Percentiles rank a stretch among this genome's conserved stretches.
phyloP scores from a whole-genome alignment of 192 early-diverging fungal genomes.

The Podila minutissima region DNA sequence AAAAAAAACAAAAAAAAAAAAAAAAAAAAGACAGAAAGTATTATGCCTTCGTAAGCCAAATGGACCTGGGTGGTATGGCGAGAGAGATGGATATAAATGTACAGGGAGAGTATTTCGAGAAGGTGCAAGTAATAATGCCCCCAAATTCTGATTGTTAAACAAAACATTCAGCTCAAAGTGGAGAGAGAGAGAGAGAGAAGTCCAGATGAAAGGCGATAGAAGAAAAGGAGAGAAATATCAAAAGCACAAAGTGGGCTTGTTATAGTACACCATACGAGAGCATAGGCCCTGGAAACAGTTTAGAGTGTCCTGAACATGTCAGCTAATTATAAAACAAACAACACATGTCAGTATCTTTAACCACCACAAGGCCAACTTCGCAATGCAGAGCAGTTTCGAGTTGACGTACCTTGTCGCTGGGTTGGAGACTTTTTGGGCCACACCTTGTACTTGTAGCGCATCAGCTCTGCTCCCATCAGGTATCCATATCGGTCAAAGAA shows the following conservation, averaged over 20 bases:
- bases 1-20: slow-evolving; percentile 1
- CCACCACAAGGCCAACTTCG: background rate
- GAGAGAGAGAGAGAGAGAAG: background rate
- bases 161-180: slow-evolving; percentile 22
- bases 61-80: slow-evolving; percentile 1
- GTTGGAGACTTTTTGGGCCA: slow-evolving; percentile 41
- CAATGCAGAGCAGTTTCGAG: background rate
- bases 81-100: slow-evolving; percentile 22
- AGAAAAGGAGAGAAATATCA: slow-evolving; percentile 1
- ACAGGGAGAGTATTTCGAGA: slow-evolving; percentile 31
- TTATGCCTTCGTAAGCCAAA: background rate
- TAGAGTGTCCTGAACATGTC: slow-evolving; percentile 31
- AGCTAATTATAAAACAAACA: background rate
- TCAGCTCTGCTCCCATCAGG: slow-evolving; percentile 48
- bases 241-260: background rate
- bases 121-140: slow-evolving; percentile 44
- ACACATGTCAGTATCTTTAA: background rate
- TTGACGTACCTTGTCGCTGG: slow-evolving; percentile 26
- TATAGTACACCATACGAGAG: no score
- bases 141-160: background rate
- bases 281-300: background rate
- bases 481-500: slow-evolving; percentile 55
- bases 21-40: slow-evolving; percentile 9
- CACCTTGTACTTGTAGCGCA: slow-evolving; percentile 51
- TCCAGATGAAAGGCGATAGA: slow-evolving; percentile 16